Percentiles rank a stretch among this genome's conserved stretches.
Conservation (phyloP, 176 grass and related monocot species). For the Bolboschoenus planiculmis region DNA sequence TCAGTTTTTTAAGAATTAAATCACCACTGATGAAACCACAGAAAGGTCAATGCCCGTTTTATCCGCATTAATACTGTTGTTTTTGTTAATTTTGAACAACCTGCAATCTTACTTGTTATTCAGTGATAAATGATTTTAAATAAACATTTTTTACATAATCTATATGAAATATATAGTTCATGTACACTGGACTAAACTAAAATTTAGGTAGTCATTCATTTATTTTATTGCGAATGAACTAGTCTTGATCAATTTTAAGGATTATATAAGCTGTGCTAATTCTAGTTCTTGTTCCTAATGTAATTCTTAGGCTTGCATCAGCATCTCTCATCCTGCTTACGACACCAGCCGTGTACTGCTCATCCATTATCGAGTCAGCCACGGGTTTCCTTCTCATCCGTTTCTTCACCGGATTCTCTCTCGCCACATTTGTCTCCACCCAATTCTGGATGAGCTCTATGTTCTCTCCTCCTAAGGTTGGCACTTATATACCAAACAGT, state of each 20-base stretch:
- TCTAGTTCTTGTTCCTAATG: neutral
- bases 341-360: slow-evolving; percentile 78
- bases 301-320: slow-evolving; percentile 41
- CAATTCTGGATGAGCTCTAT: slow-evolving; percentile 99
- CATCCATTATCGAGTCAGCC: slow-evolving; percentile 50
- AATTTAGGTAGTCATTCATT: neutral
- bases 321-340: slow-evolving; percentile 72
- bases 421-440: slow-evolving; percentile 80
- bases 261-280: neutral
- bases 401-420: slow-evolving; percentile 93
- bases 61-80: neutral
- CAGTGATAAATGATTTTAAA: neutral
- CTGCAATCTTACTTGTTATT: neutral
- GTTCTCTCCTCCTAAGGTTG: slow-evolving; percentile 65
- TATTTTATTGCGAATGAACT: too few relatives aligned
- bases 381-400: slow-evolving; percentile 54
- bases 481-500: neutral
- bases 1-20: neutral
- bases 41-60: neutral
- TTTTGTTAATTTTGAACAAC: neutral
- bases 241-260: neutral
- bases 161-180: neutral
- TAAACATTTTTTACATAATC: neutral
- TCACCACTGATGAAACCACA: neutral
- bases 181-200: neutral